These are phyloP conservation scores for Vanilla planifolia DNA, from an alignment of 106 monocot species.

Conservation along the genomic window DNA sequence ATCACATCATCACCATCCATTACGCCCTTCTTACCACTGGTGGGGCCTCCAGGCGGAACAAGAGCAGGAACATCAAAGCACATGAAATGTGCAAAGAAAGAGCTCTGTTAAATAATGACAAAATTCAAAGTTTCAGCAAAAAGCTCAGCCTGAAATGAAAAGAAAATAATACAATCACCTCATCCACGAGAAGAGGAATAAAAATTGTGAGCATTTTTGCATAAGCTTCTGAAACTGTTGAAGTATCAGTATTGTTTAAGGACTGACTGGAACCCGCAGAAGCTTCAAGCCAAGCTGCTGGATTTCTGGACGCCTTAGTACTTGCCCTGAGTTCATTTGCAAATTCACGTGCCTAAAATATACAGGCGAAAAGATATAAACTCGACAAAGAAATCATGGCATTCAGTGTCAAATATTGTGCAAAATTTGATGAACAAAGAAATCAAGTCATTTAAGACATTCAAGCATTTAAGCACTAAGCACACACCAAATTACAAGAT, in stretches of 20 bases:
- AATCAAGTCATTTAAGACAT: no score
- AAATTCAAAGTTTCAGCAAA: background rate
- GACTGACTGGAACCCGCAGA: constrained; percentile 50
- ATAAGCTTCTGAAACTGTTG: constrained; percentile 95
- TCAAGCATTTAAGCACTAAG: no score
- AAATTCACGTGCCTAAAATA: constrained; percentile 93
- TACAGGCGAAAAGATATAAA: background rate
- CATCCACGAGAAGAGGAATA: constrained; percentile 98
- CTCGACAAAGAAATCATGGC: no score
- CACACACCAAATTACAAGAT: no score
- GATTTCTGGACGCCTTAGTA: constrained; percentile 89
- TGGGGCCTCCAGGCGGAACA: constrained; percentile 41
- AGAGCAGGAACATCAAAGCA: constrained; percentile 98
- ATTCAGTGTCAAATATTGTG: no score
- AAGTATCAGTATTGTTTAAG: constrained; percentile 68
- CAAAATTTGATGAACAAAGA: no score
- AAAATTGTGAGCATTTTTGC: constrained; percentile 99
- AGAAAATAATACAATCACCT: constrained; percentile 43
- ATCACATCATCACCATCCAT: constrained; percentile 30
- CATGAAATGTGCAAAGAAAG: constrained; percentile 99
- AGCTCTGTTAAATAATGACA: constrained; percentile 51
- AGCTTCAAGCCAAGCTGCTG: constrained; percentile 93
- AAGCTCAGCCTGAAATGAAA: background rate
- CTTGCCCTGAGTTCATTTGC: constrained; percentile 99
- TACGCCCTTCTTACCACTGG: constrained; percentile 35